Base-by-base conservation (phyloP, 306 rosid species). In the Cucumis cinereus region DNA sequence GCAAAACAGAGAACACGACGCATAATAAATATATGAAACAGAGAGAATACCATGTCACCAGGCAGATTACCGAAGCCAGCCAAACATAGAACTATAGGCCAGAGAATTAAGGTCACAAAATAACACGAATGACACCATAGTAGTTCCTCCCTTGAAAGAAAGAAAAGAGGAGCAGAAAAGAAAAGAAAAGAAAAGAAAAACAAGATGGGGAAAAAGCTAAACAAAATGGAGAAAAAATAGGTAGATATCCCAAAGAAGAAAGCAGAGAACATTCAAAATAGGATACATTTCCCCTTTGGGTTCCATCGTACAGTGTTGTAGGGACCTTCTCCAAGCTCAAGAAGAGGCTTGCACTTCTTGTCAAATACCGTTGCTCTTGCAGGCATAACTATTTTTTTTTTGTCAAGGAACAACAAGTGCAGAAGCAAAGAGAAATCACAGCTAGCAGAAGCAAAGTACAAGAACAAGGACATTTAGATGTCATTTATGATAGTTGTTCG, bases 61-160 rank as follows among this genome's bases (percentile, higher is more conserved):
- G 98, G 98, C 49, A 93, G 88, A 84, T 93, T 93, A 61, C 98
- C 98, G 41, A 93, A 93, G 69, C 98, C 98, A 41, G 97, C 97
- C 87, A 93, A 81, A 84, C 97, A 90, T 59, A 93, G 80, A 85
- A 91, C 98, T 93, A 79, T 35, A 74, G 62, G 73, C 77, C 43
- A 70, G 76, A 60, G 78, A 61, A 84, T 93, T 88, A 93, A 88
- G 96, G 92, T 59, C 54, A 81, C 79, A 83, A 63, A 33, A 62
- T 6, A 62, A 33, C 15, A 62, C 19, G 33, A 62, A 62, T 62
- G 47, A 35, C 8, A 33, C 5, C 71, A 36, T 17, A 17, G 40
- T 63, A 63, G 16, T 35, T 63, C 49, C 54, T 24, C 20, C 75
- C 47, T 50, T 50, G 55, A 50, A 50, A 16, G 24, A 20, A 2